A percentile compares a stretch with the other conserved stretches of the same genome.
These are phyloP conservation scores for Tylopilus sp. DNA, from an alignment of 1,284 basidiomycete genomes.

Conservation along the genomic window DNA sequence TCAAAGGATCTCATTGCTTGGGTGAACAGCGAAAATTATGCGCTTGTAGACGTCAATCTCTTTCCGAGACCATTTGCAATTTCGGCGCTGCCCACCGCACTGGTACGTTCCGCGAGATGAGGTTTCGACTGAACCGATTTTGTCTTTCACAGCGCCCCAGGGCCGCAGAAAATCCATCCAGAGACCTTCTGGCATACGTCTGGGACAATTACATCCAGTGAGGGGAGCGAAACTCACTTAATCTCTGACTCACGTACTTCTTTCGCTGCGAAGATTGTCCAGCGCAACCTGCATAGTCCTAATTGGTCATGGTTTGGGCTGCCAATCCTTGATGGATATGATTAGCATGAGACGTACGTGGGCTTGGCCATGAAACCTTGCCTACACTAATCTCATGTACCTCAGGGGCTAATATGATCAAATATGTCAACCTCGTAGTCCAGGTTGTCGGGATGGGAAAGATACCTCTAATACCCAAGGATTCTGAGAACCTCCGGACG, in stretches of 20 bases:
- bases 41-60: conserved; percentile 86
- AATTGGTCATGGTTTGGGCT: conserved; percentile 85
- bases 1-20: conserved; percentile 78
- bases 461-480: conserved; percentile 52
- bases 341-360: conserved; percentile 64
- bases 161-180: conserved; percentile 31
- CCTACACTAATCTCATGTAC: background rate
- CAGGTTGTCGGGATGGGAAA: conserved; percentile 72
- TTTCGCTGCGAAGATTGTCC: conserved; percentile 51
- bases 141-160: conserved; percentile 23
- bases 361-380: conserved; percentile 4
- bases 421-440: conserved; percentile 63
- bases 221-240: conserved; percentile 22
- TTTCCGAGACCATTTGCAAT: conserved; percentile 59
- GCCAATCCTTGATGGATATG: conserved; percentile 70
- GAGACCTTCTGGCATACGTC: conserved; percentile 72
- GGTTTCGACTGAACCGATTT: background rate
- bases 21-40: conserved; percentile 63
- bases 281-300: conserved; percentile 71
- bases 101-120: conserved; percentile 29
- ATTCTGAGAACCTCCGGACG: conserved; percentile 45
- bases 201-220: conserved; percentile 97
- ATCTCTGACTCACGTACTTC: background rate
- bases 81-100: conserved; percentile 26
- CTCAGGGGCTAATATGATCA: conserved; percentile 51